A percentile compares a stretch with the other conserved stretches of the same genome.
These are phyloP conservation scores for Rubia yunnanensis DNA, from an alignment of 257 asterid genomes.

Conservation along the genomic window DNA sequence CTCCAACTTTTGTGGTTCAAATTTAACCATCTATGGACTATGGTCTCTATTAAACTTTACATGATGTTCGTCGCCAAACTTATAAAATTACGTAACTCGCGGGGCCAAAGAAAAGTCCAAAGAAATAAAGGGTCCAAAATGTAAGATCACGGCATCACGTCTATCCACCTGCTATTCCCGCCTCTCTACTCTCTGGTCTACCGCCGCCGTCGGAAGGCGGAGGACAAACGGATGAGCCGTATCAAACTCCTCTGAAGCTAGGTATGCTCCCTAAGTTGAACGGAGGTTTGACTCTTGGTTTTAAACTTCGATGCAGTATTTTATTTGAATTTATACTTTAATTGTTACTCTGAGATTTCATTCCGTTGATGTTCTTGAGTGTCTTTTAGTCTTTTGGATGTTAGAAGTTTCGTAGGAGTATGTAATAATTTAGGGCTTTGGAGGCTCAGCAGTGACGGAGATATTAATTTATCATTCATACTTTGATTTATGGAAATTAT, in stretches of 20 bases:
- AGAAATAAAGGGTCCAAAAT: background rate
- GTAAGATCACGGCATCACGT: background rate
- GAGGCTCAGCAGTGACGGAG: background rate
- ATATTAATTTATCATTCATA: no score
- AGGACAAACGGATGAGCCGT: background rate
- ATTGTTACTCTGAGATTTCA: background rate
- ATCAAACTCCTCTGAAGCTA: background rate
- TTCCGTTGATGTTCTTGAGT: background rate
- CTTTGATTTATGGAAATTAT: no score
- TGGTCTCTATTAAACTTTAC: no score
- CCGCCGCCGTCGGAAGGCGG: background rate
- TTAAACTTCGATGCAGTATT: background rate
- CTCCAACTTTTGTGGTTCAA: no score
- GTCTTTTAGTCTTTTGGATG: no score
- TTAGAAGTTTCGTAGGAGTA: background rate
- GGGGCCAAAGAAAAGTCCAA: background rate
- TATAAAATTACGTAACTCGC: background rate
- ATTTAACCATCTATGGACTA: no score
- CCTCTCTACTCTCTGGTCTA: background rate
- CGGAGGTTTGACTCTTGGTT: background rate
- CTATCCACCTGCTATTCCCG: background rate
- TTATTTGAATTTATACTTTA: background rate
- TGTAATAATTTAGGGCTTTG: no score
- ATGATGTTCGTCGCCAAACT: no score
- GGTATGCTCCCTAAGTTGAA: conserved; percentile 2